Base-by-base conservation (phyloP, 176 grass and related monocot species). In the Dactylis glomerata region DNA sequence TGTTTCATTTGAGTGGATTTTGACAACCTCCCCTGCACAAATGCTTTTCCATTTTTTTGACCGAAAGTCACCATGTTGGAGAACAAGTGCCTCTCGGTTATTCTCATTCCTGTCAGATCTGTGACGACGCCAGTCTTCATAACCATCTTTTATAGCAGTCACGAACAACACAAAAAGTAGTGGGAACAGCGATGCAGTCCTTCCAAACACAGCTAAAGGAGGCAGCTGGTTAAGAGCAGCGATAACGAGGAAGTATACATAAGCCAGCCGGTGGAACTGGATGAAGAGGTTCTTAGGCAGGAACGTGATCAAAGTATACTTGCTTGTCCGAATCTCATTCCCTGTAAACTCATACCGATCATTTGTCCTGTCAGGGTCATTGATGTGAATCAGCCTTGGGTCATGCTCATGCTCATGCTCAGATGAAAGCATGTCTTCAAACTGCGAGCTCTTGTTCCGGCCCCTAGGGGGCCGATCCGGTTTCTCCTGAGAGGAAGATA, bases 91-190 rank as follows among this genome's bases (percentile, higher is more conserved):
- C 75, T 99, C 91, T 77, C 97, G 81, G 75, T 99, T 99, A 86
- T 99, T 99, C 47, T 99, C 97, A 70, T 99, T 99, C 67, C 84
- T 93, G 72, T 99, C 97, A 68, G 97, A 99, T 75, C 93, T 94
- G 82, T 99, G 93, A 40, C 97, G 86, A 50, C 97, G 87, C 97
- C 93, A 96, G 55, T 99, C 97, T 91, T 99, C 97, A 76, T 99
- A 99, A 22, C 97, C 97, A 86, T 99, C 97, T 85, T 99, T 99
- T 81, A 99, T 96, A 79, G 97, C 97, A 87, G 97, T 99, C 78
- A 99, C 93, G 84, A 99, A 83, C 42, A 99, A 87, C 68, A 99
- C 97, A 82, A 99, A 99, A 30, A 99, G 88, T 9, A 99, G 92
- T 5, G 97, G 97, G 49, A 99, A 99, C 65, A 99, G 88, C 65